These are phyloP conservation scores for Pseudevernia furfuracea DNA, from an alignment of 495 filamentous ascomycete genomes.

Conservation along the genomic window DNA sequence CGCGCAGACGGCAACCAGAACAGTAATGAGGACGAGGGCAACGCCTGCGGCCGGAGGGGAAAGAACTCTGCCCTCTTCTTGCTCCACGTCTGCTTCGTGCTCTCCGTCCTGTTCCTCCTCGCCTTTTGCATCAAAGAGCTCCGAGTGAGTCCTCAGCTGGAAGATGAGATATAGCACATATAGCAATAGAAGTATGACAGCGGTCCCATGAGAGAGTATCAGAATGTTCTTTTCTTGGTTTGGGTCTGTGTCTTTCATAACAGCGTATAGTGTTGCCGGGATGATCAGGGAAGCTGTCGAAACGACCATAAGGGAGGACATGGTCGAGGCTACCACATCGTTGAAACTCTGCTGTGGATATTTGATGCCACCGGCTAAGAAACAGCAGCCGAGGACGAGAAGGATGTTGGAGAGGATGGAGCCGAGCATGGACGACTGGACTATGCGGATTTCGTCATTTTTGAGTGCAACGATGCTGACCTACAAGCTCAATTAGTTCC, in stretches of 20 bases:
- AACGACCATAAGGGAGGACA: constrained; percentile 92
- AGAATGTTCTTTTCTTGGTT: constrained; percentile 60
- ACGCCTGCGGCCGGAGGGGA: constrained; percentile 63
- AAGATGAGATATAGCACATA: constrained; percentile 90
- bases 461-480: constrained; percentile 88
- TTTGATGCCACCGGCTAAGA: constrained; percentile 74
- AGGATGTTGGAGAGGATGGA: constrained; percentile 94
- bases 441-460: constrained; percentile 83
- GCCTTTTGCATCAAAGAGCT: constrained; percentile 66
- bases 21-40: constrained; percentile 67
- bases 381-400: constrained; percentile 93
- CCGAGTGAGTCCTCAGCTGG: constrained; percentile 73
- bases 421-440: constrained; percentile 96
- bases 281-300: constrained; percentile 88
- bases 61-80: constrained; percentile 54
- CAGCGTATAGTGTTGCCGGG: constrained; percentile 70
- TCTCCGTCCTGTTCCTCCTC: constrained; percentile 37
- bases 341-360: constrained; percentile 71
- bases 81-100: constrained; percentile 47
- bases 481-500: constrained; percentile 38
- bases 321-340: constrained; percentile 81
- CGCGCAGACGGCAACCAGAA: constrained; percentile 83
- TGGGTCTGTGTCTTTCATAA: constrained; percentile 32
- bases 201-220: constrained; percentile 78
- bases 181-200: constrained; percentile 79